Evolutionary conservation across 2,329 filamentous ascomycete species (phyloP), one percentile per base, ranked within the genome.

Genomic region (Teratosphaeria zuluensis): DNA sequence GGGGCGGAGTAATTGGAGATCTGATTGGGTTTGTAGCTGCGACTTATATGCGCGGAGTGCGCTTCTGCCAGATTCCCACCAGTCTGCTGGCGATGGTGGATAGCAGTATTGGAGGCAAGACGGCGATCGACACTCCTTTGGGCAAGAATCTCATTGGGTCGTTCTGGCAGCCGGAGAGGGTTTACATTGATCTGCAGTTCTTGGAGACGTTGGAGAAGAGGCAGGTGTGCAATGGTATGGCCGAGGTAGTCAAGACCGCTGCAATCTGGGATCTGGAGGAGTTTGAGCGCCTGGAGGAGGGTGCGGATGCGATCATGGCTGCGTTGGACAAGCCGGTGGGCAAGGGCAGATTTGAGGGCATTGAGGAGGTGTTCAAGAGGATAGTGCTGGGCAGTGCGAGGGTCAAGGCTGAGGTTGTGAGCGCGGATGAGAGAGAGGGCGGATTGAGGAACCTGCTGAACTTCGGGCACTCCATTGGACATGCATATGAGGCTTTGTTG

Each of bases 191-290:
- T 73, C 80, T 97, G 61, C 82, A 86, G 58, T 97, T 99, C 70
- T 80, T 99, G 58, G 90, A 95, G 71, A 95, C 91, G 0, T 79
- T 99, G 21, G 92, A 92, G 0, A 86, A 87, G 64, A 83, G 94
- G 65, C 92, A 99, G 75, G 92, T 99, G 70, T 91, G 96, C 75
- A 99, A 99, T 73, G 94, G 94, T 61, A 96, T 99, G 92, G 94
- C 92, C 30, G 94, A 99, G 77, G 92, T 99, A 32, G 64, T 70
- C 51, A 72, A 81, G 82, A 99, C 94, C 3, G 94, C 94, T 2
- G 94, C 94, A 57, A 97, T 99, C 67, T 96, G 92, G 84, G 85
- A 95, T 68, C 90, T 95, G 74, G 76, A 80, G 9, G 92, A 96
- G 70, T 99, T 99, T 71, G 82, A 86, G 51, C 77, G 87, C 12